These are phyloP conservation scores for Oxyria digyna DNA, from an alignment of 148 eudicot species.

Conservation along the genomic window DNA sequence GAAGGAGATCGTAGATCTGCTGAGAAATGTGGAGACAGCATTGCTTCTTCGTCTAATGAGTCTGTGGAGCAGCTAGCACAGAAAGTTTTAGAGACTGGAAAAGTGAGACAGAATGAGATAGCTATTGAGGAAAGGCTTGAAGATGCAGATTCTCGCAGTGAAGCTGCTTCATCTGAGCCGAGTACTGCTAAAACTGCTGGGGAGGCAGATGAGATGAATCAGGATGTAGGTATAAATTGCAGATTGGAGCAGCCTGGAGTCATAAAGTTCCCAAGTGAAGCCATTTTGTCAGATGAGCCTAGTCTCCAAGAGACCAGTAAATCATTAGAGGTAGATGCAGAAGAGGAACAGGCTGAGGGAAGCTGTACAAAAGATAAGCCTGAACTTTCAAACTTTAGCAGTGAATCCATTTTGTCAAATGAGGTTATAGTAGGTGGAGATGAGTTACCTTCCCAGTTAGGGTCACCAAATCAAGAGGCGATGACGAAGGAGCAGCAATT, in stretches of 20 bases:
- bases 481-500: background rate
- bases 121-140: background rate
- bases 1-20: conserved; percentile 12
- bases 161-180: background rate
- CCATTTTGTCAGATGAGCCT: conserved; percentile 9
- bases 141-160: background rate
- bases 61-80: background rate
- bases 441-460: background rate
- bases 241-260: conserved; percentile 13
- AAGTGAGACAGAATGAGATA: background rate
- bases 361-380: background rate
- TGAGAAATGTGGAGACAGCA: background rate
- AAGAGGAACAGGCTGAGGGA: background rate
- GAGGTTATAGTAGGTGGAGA: conserved; percentile 5
- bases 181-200: background rate
- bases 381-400: background rate
- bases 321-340: conserved; percentile 5
- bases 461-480: background rate
- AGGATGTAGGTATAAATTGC: background rate
- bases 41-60: background rate
- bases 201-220: conserved; percentile 9
- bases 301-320: conserved; percentile 12
- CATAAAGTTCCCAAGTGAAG: conserved; percentile 3
- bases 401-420: background rate
- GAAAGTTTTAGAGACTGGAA: background rate